Evolutionary conservation across 2,329 filamentous ascomycete genomes (phyloP), one percentile per base, ranked within the genome.

Genomic region (Aspergillus sp.): DNA sequence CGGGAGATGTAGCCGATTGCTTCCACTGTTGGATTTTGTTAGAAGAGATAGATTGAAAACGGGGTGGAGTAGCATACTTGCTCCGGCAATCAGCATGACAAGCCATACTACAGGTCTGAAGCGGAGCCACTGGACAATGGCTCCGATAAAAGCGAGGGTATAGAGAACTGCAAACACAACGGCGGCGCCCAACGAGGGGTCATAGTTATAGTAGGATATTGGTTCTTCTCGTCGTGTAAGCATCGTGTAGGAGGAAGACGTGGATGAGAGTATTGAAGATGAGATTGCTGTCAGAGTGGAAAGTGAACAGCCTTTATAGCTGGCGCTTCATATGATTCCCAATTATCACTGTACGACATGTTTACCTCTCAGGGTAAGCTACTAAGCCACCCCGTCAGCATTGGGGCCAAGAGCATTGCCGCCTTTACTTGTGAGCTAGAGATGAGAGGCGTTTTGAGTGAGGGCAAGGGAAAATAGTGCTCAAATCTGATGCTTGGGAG

Each of bases 1-100:
- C 75, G 68, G 7, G 57, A 62, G 12, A 68, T 73, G 59, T 74
- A 77, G 39, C 75, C 74, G 48, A 73, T 59, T n/a, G 70, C 64
- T 58, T 77, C 74, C 74, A 77, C 74, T 76, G 25, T n/a, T 27
- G 23, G 23, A 46, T 11, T 31, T 31, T 5, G 15, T 31, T 7
- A 27, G 37, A 31, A n/a, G 37, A 14, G 1, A 23, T 45, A 52
- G 57, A 40, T 6, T 33, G n/a, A 52, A 15, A 21, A 52, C 8
- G 19, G 11, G 7, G 19, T 3, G n/a, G 11, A 12, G 46, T 14
- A 15, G 62, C 67, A 43, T 66, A 74, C 70, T 74, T 9, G 57
- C 68, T 25, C 66, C 52, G 14, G 71, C 68, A 11, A 73, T 3
- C 2, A 74, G 67, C 69, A 74, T 73, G 5, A 71, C 56, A 1